phyloP scores from a whole-genome alignment of 163 green algal species.

The Picocystis sp. region DNA sequence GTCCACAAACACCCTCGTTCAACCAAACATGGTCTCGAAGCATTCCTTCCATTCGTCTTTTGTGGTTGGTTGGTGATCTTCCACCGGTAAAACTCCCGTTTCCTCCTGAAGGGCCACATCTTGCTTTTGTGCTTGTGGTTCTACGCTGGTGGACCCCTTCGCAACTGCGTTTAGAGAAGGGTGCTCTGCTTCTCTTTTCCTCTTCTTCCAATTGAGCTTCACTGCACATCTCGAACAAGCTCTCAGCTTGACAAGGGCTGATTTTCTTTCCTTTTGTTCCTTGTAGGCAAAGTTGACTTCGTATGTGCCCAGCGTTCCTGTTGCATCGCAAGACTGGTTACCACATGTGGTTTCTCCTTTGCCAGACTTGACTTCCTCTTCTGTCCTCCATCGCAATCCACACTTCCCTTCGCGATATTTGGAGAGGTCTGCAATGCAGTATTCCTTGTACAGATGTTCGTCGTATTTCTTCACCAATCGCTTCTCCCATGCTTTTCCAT shows the following conservation, averaged over 20 bases:
- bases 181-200: constrained; percentile 10
- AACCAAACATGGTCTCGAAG: no score
- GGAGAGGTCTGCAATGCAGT: constrained; percentile 59
- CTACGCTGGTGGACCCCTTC: no score
- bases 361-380: constrained; percentile 48
- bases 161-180: no score
- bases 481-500: constrained; percentile 34
- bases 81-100: no score
- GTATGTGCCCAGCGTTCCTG: constrained; percentile 39
- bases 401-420: constrained; percentile 32
- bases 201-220: constrained; percentile 54
- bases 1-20: no score
- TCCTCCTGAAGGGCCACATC: no score
- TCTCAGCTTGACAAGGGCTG: constrained; percentile 65
- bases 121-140: no score
- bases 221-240: constrained; percentile 45
- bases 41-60: no score
- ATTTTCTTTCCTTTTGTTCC: constrained; percentile 50
- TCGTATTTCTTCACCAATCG: constrained; percentile 50
- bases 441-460: constrained; percentile 62
- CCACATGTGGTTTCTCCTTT: constrained; percentile 66
- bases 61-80: no score
- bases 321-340: constrained; percentile 31
- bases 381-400: constrained; percentile 49
- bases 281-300: constrained; percentile 56